Conservation (phyloP, 2,329 filamentous ascomycete species). For the Cytospora schulzeri region DNA sequence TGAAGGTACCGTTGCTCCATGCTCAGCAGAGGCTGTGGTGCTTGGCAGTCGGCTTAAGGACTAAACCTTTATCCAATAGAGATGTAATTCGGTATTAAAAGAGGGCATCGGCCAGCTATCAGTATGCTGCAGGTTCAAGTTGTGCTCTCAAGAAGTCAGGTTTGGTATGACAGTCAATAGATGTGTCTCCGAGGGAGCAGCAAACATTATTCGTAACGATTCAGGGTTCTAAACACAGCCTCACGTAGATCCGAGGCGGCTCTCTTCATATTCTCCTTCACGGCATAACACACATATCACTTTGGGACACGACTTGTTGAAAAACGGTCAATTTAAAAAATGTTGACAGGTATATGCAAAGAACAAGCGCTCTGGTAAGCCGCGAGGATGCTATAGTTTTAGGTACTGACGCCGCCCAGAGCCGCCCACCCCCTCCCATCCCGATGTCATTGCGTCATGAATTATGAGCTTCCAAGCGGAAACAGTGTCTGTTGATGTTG, state of each 20-base stretch:
- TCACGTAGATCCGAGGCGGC: too few relatives aligned
- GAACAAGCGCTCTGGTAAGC: neutral
- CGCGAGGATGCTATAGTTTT: neutral
- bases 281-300: neutral
- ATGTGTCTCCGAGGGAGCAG: too few relatives aligned
- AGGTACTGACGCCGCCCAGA: neutral
- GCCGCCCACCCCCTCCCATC: neutral
- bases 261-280: neutral
- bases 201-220: too few relatives aligned
- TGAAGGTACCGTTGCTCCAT: neutral
- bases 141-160: too few relatives aligned
- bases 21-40: neutral
- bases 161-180: too few relatives aligned
- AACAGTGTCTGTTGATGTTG: neutral
- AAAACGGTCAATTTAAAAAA: neutral
- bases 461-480: neutral
- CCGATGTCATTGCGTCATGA: neutral
- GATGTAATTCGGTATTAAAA: too few relatives aligned
- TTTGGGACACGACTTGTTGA: neutral
- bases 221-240: too few relatives aligned
- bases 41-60: too few relatives aligned
- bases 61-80: too few relatives aligned
- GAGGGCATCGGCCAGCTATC: too few relatives aligned
- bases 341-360: neutral
- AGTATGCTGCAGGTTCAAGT: too few relatives aligned